A percentile compares a stretch with the other conserved stretches of the same genome.
phyloP scores from a whole-genome alignment of 495 filamentous ascomycete genomes.

The Schizothecium vesticola region DNA sequence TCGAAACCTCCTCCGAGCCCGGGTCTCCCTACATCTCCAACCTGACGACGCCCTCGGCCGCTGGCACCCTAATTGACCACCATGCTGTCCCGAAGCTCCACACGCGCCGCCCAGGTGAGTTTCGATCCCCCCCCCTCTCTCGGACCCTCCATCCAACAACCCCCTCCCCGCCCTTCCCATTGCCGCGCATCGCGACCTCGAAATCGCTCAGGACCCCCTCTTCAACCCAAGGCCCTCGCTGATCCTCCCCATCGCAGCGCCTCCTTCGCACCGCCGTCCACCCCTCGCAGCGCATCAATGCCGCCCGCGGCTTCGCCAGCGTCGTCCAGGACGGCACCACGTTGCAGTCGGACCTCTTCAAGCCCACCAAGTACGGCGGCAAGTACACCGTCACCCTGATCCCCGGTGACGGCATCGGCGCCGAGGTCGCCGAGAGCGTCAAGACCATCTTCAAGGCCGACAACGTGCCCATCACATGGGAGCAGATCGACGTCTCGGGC shows the following conservation, averaged over 20 bases:
- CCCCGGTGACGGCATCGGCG: constrained; percentile 96
- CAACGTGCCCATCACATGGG: constrained; percentile 97
- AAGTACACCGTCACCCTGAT: constrained; percentile 99
- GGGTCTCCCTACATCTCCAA: constrained; percentile 2
- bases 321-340: constrained; percentile 54
- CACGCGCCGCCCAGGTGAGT: constrained; percentile 44
- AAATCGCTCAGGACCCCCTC: constrained; percentile 14
- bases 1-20: constrained; percentile 8
- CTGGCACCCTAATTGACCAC: constrained; percentile 27
- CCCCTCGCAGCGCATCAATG: constrained; percentile 39
- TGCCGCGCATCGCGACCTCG: constrained; percentile 1
- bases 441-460: constrained; percentile 99
- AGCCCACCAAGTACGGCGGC: constrained; percentile 97
- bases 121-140: neutral
- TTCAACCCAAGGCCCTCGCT: constrained; percentile 13
- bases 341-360: constrained; percentile 84
- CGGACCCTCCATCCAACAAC: neutral
- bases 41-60: constrained; percentile 8
- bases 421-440: constrained; percentile 94
- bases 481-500: constrained; percentile 94
- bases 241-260: constrained; percentile 38
- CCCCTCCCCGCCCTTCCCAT: neutral
- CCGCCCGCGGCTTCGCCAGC: constrained; percentile 58
- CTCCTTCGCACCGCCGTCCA: constrained; percentile 52
- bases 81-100: constrained; percentile 60